A percentile compares a stretch with the other conserved stretches of the same genome.
phyloP scores from a whole-genome alignment of 345 rosid species.

The Xanthoceras sorbifolium region DNA sequence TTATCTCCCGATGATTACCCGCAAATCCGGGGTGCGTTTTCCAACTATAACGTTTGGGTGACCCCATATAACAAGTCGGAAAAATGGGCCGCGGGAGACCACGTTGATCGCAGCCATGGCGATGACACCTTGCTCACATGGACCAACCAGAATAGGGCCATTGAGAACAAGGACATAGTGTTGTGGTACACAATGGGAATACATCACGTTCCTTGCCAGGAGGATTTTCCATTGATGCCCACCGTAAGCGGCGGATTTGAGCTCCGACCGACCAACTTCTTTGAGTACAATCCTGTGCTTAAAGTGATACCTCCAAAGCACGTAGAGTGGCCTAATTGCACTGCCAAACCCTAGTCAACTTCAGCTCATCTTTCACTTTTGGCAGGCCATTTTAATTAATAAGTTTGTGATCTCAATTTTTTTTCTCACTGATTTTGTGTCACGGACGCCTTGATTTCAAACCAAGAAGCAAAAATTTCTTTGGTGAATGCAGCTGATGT shows the following conservation, averaged over 20 bases:
- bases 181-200: conserved; percentile 51
- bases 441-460: no score
- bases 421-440: no score
- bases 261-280: conserved; percentile 31
- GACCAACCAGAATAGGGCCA: conserved; percentile 43
- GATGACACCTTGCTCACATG: conserved; percentile 53
- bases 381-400: no score
- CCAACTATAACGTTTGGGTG: conserved; percentile 58
- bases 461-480: no score
- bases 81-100: conserved; percentile 49
- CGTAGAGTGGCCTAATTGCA: background rate
- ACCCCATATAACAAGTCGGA: conserved; percentile 58
- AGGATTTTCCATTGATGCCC: conserved; percentile 38
- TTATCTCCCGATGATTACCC: conserved; percentile 40
- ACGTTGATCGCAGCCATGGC: conserved; percentile 51
- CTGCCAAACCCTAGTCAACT: background rate
- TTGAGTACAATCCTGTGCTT: conserved; percentile 31
- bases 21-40: conserved; percentile 48
- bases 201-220: conserved; percentile 49
- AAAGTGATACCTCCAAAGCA: conserved; percentile 18
- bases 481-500: no score
- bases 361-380: no score
- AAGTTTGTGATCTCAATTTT: no score
- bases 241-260: conserved; percentile 29
- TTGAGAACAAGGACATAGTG: conserved; percentile 58